A percentile compares a stretch with the other conserved stretches of the same genome.
Evolutionary conservation across 2,329 filamentous ascomycete species (phyloP).

Genomic region (Phialophora verrucosa): DNA sequence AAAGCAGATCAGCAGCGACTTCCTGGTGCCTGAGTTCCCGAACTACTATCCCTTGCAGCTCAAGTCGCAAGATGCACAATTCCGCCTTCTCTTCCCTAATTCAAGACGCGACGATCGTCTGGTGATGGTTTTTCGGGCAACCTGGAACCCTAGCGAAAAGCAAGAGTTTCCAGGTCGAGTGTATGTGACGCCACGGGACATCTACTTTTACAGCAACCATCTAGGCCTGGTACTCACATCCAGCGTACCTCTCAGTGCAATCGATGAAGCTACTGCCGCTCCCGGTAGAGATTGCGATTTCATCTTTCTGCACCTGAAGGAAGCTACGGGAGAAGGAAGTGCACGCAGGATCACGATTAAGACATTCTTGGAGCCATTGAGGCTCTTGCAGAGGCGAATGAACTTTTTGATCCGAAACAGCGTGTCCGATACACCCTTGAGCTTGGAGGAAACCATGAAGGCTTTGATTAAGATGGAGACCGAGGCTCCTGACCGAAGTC

Average conservation of each 20-base stretch:
- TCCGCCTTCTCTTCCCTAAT: slow-evolving; percentile 85
- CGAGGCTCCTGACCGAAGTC: slow-evolving; percentile 64
- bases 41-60: slow-evolving; percentile 78
- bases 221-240: slow-evolving; percentile 88
- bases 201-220: slow-evolving; percentile 97
- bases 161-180: slow-evolving; percentile 83
- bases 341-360: slow-evolving; percentile 83
- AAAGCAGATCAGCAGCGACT: slow-evolving; percentile 45
- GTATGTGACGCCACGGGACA: slow-evolving; percentile 82
- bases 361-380: slow-evolving; percentile 86
- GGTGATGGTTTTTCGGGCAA: slow-evolving; percentile 88
- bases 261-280: slow-evolving; percentile 87
- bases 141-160: slow-evolving; percentile 78
- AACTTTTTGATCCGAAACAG: slow-evolving; percentile 85
- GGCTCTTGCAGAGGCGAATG: slow-evolving; percentile 79
- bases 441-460: slow-evolving; percentile 72
- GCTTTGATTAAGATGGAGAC: slow-evolving; percentile 76
- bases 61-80: slow-evolving; percentile 87
- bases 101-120: slow-evolving; percentile 79
- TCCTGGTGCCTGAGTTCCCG: slow-evolving; percentile 62
- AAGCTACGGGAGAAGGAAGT: slow-evolving; percentile 65
- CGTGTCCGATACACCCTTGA: slow-evolving; percentile 71
- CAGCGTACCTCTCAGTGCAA: slow-evolving; percentile 72
- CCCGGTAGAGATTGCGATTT: slow-evolving; percentile 92
- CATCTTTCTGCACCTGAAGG: slow-evolving; percentile 80